Base-by-base conservation (phyloP, 208 protist genomes). In the Leptomonas pyrrhocoris region DNA sequence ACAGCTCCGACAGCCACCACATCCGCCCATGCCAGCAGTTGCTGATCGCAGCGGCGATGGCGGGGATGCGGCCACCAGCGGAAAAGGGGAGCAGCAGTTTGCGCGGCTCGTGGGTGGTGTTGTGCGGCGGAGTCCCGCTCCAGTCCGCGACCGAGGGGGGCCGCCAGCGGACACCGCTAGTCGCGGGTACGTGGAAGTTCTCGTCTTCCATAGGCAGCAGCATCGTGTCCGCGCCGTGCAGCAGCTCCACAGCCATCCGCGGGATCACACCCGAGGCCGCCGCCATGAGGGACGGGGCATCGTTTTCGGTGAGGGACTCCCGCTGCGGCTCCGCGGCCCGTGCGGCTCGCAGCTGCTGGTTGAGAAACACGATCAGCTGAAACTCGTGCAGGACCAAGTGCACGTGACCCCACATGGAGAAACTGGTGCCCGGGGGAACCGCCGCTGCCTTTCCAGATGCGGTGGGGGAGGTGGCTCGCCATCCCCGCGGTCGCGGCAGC, bases 1-100 rank as follows among this genome's bases (percentile, higher is more conserved):
- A 68, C 5, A 84, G 48, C 42, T 69, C 60, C 8, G 68, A 58
- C 30, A 84, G 50, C 62, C 62, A 64, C 40, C 57, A 30, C 55
- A 65, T 45, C 18, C 79, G 79, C 5, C 34, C 45, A 34, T 66
- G 70, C 30, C 59, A 53, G 43, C 79, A 77, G 49, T 66, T 15
- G 28, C 74, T 74, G 21, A 80, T 63, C n/a, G 62, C 68, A 6
- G 56, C 75, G 4, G 65, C 79, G 25, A 84, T 62, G 13, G 69
- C 79, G 0, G 64, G 73, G 4, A 68, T 25, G 5, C 79, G 79
- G 2, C 50, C 23, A 2, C 16, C 15, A 60, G 66, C 45, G 0
- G 63, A 58, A 19, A 46, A 40, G 21, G 68, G 45, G 0, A 30
- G 57, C 50, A 9, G 30, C 30, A 0, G 28, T 25, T n/a, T n/a